Conservation (phyloP, 1,284 basidiomycete genomes). For the Rugosomyces carneus region DNA sequence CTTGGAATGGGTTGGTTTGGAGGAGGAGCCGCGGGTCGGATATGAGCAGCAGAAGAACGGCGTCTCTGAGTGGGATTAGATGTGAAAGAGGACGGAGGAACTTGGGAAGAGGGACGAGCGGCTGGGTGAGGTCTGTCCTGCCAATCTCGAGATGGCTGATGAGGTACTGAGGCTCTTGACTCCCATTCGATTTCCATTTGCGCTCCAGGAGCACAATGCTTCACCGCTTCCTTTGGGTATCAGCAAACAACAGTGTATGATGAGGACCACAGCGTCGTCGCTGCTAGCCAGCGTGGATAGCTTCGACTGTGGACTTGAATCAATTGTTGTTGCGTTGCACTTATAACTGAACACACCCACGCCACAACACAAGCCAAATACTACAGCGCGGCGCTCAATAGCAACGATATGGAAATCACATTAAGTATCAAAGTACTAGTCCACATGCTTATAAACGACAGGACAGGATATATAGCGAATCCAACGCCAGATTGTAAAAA, state of each 20-base stretch:
- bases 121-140: slow-evolving; percentile 30
- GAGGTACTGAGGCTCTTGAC: slow-evolving; percentile 30
- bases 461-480: slow-evolving; percentile 18
- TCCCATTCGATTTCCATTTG: slow-evolving; percentile 53
- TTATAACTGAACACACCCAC: slow-evolving; percentile 8
- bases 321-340: slow-evolving; percentile 1
- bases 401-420: slow-evolving; percentile 5
- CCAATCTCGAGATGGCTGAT: slow-evolving; percentile 42
- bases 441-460: slow-evolving; percentile 15
- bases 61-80: slow-evolving; percentile 41
- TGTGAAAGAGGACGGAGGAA: slow-evolving; percentile 28
- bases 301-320: too few relatives aligned
- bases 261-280: not conserved
- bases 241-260: slow-evolving; percentile 1
- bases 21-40: slow-evolving; percentile 62
- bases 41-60: slow-evolving; percentile 59
- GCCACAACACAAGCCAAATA: slow-evolving; percentile 10
- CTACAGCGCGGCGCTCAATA: too few relatives aligned
- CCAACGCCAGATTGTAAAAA: slow-evolving; percentile 17
- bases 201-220: slow-evolving; percentile 1
- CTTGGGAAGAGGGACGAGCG: slow-evolving; percentile 30
- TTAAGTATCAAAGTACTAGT: slow-evolving; percentile 19
- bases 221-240: slow-evolving; percentile 7
- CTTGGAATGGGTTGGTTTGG: slow-evolving; percentile 69
- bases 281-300: not conserved